Percentiles rank a stretch among this genome's conserved stretches.
Evolutionary conservation across 2,329 filamentous ascomycete species (phyloP).

Genomic region (Xylariaceae sp.): DNA sequence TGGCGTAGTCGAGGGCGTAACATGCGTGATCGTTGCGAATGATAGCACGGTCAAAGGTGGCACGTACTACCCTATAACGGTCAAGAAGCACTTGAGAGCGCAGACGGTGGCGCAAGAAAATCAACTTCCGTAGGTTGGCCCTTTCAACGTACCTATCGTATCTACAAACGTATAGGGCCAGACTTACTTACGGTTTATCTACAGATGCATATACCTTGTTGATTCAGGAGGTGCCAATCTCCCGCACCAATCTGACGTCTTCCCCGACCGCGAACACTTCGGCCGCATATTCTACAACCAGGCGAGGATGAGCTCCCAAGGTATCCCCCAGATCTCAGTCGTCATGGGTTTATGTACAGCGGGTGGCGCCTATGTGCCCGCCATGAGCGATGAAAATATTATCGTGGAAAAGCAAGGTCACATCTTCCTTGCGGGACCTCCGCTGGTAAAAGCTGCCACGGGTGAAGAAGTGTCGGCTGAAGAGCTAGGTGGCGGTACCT

Average conservation of each 20-base stretch:
- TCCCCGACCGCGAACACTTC: constrained; percentile 94
- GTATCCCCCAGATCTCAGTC: constrained; percentile 91
- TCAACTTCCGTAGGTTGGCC: constrained; percentile 62
- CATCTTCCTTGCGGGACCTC: constrained; percentile 94
- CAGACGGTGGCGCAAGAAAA: constrained; percentile 93
- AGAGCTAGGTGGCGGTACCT: constrained; percentile 85
- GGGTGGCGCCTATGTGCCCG: constrained; percentile 92
- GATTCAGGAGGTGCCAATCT: constrained; percentile 96
- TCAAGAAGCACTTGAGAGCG: constrained; percentile 95
- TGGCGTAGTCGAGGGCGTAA: constrained; percentile 86
- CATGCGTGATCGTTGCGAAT: constrained; percentile 92
- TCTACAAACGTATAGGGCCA: background rate
- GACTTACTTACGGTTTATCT: constrained; percentile 13
- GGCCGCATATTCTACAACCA: constrained; percentile 99
- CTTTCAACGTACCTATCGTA: background rate
- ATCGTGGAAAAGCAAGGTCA: constrained; percentile 96
- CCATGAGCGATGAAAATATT: constrained; percentile 97
- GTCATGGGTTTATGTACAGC: constrained; percentile 98
- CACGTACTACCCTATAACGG: constrained; percentile 95
- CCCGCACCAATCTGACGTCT: constrained; percentile 93
- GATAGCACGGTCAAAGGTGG: constrained; percentile 97
- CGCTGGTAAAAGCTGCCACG: constrained; percentile 93
- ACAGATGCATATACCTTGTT: constrained; percentile 88
- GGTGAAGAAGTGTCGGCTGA: constrained; percentile 91
- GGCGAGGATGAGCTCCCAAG: constrained; percentile 85